Evolutionary conservation across 108 stramenopile species (phyloP), one percentile per base, ranked within the genome.

Genomic region (Schizochytrium sp.): DNA sequence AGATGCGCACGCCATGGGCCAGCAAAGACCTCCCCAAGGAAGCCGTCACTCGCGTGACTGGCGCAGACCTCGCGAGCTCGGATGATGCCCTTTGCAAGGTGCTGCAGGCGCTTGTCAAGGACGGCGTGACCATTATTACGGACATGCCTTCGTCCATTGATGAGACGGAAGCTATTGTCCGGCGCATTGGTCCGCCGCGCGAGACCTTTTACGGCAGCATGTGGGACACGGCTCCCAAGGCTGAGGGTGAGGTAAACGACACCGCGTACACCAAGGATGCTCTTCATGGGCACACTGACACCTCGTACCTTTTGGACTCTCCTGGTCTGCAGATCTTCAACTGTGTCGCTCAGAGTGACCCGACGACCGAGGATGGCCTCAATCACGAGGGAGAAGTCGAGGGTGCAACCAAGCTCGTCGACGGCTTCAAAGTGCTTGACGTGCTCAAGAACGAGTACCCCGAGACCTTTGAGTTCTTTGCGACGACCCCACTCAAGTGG

Each of bases 151-250:
- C 51, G n/a, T 45, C 76, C 14, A 21, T 83, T 23, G 76, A 83
- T 6, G 76, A 83, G 51, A 83, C 76, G 19, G 76, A 83, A 34
- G 28, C 48, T 45, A 23, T 83, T 28, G 76, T 53, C 25, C 76
- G 76, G 6, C 76, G 76, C 76, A 83, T 83, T 6, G 76, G 76
- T 6, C 76, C 76, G 19, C 76, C 76, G 45, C 76, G 76, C n/a
- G 76, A 83, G 23, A 83, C 76, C 45, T 83, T 83, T 83, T 83
- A 83, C 51, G 76, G 76, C 76, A 4, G 48, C 45, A 83, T 83
- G 48, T 83, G 76, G 76, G 76, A 83, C 76, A 83, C 76, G 19
- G 76, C 76, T 12, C 76, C 76, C 48, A 83, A 83, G 76, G 51
- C 45, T 34, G 48, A 47, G 28, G 76, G 51, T 23, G 76, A 83